Conservation (phyloP, 805 yeast genomes). For the Candida berthetii region DNA sequence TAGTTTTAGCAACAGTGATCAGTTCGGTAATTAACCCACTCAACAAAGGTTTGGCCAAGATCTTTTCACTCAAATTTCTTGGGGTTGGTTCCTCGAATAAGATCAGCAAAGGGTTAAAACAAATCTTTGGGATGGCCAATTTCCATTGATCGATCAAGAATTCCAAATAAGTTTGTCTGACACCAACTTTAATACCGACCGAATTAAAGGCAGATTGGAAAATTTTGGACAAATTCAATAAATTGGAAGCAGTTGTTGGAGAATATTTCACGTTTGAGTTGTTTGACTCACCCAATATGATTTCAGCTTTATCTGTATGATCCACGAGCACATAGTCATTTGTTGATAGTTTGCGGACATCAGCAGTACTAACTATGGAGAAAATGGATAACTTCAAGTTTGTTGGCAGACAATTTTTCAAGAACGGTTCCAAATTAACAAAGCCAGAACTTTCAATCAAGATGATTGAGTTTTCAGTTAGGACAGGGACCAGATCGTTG, state of each 20-base stretch:
- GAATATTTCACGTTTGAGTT: slow-evolving; percentile 36
- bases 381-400: slow-evolving; percentile 14
- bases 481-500: slow-evolving; percentile 27
- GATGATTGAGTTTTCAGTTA: slow-evolving; percentile 41
- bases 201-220: slow-evolving; percentile 23
- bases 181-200: slow-evolving; percentile 38
- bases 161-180: slow-evolving; percentile 40
- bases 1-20: slow-evolving; percentile 62
- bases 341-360: slow-evolving; percentile 11
- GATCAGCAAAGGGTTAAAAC: slow-evolving; percentile 71
- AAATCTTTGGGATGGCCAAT: slow-evolving; percentile 70
- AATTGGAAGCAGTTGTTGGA: slow-evolving; percentile 23
- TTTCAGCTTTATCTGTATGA: slow-evolving; percentile 21
- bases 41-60: slow-evolving; percentile 79
- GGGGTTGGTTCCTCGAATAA: slow-evolving; percentile 70
- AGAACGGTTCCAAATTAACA: slow-evolving; percentile 67
- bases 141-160: slow-evolving; percentile 79
- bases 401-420: slow-evolving; percentile 51
- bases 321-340: slow-evolving; percentile 18
- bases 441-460: slow-evolving; percentile 68
- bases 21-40: slow-evolving; percentile 77
- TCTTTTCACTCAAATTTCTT: slow-evolving; percentile 49
- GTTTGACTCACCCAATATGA: slow-evolving; percentile 29
- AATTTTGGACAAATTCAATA: slow-evolving; percentile 30
- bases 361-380: slow-evolving; percentile 14